Base-by-base conservation (phyloP, 164 flowering plant genomes). In the Houttuynia cordata region DNA sequence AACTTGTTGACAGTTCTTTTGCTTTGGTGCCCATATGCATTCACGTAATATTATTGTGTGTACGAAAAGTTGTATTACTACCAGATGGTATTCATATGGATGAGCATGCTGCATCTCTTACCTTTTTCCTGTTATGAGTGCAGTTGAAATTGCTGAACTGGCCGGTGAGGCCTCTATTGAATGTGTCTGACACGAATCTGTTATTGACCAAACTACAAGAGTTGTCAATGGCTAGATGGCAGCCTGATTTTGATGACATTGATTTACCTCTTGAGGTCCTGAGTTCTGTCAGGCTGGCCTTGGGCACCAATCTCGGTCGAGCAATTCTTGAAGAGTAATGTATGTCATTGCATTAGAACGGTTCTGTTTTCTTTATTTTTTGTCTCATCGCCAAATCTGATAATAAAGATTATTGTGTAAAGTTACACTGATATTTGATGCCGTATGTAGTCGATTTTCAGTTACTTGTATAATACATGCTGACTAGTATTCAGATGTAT, bases 291-390 rank as follows among this genome's bases (percentile, higher is more conserved):
- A 87, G 97, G 68, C 81, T 86, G 37, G 92, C 96, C 55, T 86
- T 93, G 58, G 97, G 91, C 10, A 84, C 82, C 59, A 87, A 87
- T 75, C 91, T 89, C 40, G 97, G 98, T 4, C 88, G 97, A n/a
- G 92, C 92, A n/a, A 70, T 83, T 63, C 76, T 90, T 0, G 82
- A 83, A 56, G 98, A 83, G 14, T 45, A 45, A 45, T 45, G 14
- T 17, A 45, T 45, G 49, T 45, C 37, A 2, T 2, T 30, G 37
- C 37, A 30, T 6, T 30, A 30, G 37, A 30, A 30, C 37, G 37
- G 37, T 30, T 30, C 37, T 30, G 37, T 30, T 30, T 30, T 30
- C 37, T 30, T 30, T n/a, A n/a, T n/a, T 30, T 30, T 6, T 30
- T 30, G 6, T 30, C 37, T 30, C 37, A 30, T 30, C 37, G 6